These are phyloP conservation scores for Camellia japonica DNA, from an alignment of 148 eudicot species.

Conservation along the genomic window DNA sequence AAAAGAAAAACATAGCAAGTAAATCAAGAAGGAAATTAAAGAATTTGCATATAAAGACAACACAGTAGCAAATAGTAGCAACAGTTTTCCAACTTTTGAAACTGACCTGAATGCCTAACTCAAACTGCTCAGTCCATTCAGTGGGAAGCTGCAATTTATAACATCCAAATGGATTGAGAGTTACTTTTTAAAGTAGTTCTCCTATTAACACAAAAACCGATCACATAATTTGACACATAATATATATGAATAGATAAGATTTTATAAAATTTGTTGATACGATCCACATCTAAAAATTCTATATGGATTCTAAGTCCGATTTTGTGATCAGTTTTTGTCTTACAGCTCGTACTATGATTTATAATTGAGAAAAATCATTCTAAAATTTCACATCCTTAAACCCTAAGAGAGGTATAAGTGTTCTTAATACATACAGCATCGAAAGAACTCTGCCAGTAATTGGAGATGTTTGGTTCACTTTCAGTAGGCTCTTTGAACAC, in stretches of 20 bases:
- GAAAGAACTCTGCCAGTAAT: slow-evolving; percentile 89
- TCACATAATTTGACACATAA: too few relatives aligned
- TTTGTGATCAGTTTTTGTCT: not conserved
- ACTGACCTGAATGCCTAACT: slow-evolving; percentile 88
- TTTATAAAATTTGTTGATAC: too few relatives aligned
- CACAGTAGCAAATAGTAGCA: not conserved
- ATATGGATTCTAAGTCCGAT: too few relatives aligned
- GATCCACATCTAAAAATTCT: too few relatives aligned
- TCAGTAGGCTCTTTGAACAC: slow-evolving; percentile 94
- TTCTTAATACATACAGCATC: slow-evolving; percentile 66
- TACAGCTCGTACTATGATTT: too few relatives aligned
- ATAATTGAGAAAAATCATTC: too few relatives aligned
- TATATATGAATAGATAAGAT: too few relatives aligned
- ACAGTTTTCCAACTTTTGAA: not conserved
- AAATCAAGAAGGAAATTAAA: not conserved
- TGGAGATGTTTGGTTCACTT: slow-evolving; percentile 75
- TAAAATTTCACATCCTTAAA: too few relatives aligned
- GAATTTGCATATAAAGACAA: not conserved
- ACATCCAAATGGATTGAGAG: not conserved
- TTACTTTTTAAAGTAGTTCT: too few relatives aligned
- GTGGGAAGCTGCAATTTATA: slow-evolving; percentile 68
- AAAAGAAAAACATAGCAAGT: not conserved
- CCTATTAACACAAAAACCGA: too few relatives aligned
- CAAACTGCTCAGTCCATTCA: slow-evolving; percentile 96
- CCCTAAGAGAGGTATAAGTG: not conserved